Evolutionary conservation across 345 rosid species (phyloP).

Genomic region (Gynandropsis gynandra): DNA sequence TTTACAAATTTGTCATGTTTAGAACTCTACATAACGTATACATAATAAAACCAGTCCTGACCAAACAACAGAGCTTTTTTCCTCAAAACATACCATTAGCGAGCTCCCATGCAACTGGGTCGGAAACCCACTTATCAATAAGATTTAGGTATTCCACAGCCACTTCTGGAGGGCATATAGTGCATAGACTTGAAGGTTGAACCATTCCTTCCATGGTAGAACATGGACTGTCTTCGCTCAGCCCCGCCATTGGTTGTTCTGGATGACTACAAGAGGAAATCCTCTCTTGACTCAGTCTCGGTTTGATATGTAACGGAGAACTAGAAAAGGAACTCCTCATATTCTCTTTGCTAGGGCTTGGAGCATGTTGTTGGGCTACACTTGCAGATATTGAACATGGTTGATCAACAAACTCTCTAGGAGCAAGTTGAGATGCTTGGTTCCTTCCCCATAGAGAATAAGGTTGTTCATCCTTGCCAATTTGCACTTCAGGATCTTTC

Average conservation of each 20-base stretch:
- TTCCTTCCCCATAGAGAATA: constrained; percentile 25
- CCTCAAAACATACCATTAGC: no score
- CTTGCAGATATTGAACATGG: constrained; percentile 22
- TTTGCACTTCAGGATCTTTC: constrained; percentile 37
- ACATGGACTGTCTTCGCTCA: constrained; percentile 1
- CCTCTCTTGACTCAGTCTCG: constrained; percentile 12
- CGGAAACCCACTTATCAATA: constrained; percentile 40
- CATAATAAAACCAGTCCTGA: no score
- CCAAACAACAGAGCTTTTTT: no score
- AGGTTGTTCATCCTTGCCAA: constrained; percentile 34
- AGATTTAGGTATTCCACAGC: constrained; percentile 25
- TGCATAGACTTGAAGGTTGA: constrained; percentile 14
- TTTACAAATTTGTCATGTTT: no score
- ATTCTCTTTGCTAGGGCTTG: constrained; percentile 20
- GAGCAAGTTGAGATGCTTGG: constrained; percentile 19
- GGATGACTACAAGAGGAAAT: not conserved
- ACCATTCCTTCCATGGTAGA: constrained; percentile 4
- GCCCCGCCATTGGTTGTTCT: not conserved
- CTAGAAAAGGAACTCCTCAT: not conserved
- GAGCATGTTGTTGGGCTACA: constrained; percentile 5
- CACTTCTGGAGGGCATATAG: constrained; percentile 23
- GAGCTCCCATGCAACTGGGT: constrained; percentile 17
- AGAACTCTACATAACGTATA: no score
- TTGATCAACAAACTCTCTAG: constrained; percentile 23
- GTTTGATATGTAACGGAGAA: not conserved